Evolutionary conservation across 2,329 filamentous ascomycete species (phyloP).

Genomic region (Helotiales sp.): DNA sequence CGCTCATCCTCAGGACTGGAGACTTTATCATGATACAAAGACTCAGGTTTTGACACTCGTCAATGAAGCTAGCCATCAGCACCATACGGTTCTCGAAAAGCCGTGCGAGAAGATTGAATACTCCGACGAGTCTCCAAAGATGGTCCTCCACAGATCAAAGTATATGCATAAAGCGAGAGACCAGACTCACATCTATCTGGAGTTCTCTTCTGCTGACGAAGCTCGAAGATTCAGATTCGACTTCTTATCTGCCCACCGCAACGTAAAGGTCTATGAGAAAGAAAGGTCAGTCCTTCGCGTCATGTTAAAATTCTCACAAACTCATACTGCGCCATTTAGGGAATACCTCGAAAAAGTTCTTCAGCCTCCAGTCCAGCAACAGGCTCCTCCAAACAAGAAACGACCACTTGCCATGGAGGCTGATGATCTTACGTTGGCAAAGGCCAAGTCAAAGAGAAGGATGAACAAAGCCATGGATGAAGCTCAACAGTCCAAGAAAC

Average conservation of each 20-base stretch:
- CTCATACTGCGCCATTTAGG: background rate
- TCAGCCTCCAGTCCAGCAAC: too few species aligned
- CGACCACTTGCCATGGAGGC: background rate
- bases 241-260: too few species aligned
- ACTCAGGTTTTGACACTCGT: background rate
- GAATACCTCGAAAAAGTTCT: slow-evolving; percentile 13
- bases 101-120: background rate
- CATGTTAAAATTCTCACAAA: too few species aligned
- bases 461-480: too few species aligned
- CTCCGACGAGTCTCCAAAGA: background rate
- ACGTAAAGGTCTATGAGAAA: background rate
- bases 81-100: background rate
- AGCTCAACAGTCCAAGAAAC: background rate
- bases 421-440: slow-evolving; percentile 4
- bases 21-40: too few species aligned
- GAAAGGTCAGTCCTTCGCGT: background rate
- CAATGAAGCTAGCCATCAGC: background rate
- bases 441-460: slow-evolving; percentile 2
- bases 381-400: background rate
- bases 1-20: too few species aligned
- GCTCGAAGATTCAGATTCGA: too few species aligned
- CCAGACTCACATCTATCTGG: background rate
- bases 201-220: background rate
- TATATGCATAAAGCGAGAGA: background rate
- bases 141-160: background rate